A percentile compares a stretch with the other conserved stretches of the same genome.
Evolutionary conservation across 495 filamentous ascomycete species (phyloP).

Genomic region (Halenospora varia): DNA sequence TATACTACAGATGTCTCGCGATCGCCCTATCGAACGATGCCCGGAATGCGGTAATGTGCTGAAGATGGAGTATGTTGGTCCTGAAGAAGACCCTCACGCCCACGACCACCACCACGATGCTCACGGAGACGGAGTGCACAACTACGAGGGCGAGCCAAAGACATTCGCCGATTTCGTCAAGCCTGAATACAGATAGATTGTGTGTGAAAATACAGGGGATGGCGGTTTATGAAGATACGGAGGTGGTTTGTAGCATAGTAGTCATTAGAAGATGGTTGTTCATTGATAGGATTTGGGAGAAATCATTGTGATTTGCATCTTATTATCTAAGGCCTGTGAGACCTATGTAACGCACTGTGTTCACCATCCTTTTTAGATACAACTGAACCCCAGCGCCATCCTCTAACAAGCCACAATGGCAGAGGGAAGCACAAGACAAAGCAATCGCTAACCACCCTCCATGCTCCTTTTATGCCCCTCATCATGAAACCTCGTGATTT

Average conservation of each 20-base stretch:
- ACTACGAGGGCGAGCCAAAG: conserved; percentile 66
- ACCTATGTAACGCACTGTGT: conserved; percentile 3
- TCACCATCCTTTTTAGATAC: conserved; percentile 17
- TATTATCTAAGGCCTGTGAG: conserved; percentile 17
- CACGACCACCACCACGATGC: conserved; percentile 37
- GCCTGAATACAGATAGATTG: conserved; percentile 77
- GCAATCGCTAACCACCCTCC: conserved; percentile 24
- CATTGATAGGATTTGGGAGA: neutral
- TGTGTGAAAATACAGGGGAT: too few relatives aligned
- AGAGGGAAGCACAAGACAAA: neutral
- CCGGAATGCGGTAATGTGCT: conserved; percentile 91
- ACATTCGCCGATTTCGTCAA: conserved; percentile 90
- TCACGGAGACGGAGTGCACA: conserved; percentile 22
- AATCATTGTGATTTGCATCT: conserved; percentile 22
- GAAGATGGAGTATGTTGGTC: conserved; percentile 95
- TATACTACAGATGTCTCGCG: conserved; percentile 66
- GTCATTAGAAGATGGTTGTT: neutral
- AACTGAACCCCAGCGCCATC: neutral
- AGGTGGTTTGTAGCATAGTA: conserved; percentile 20
- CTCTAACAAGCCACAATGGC: conserved; percentile 2
- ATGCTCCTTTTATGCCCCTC: conserved; percentile 22
- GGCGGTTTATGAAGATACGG: too few relatives aligned
- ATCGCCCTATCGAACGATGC: conserved; percentile 90
- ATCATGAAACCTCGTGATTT: conserved; percentile 17
- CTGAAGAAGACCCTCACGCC: conserved; percentile 61